Base-by-base conservation (phyloP, 2,329 filamentous ascomycete species). In the Trichoderma sp. region DNA sequence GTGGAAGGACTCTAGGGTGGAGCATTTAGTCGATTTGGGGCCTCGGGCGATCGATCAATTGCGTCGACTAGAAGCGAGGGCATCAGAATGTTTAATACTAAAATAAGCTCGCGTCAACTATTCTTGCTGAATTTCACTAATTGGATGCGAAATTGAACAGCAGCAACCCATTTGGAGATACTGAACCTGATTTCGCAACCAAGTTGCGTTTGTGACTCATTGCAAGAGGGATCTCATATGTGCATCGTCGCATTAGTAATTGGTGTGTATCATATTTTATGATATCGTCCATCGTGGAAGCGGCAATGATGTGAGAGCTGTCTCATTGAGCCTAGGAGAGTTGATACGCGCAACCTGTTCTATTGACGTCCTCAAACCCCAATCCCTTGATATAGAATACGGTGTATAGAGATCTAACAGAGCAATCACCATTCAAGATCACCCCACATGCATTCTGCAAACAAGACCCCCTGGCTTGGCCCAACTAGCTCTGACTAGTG, bases 301-400 rank as follows among this genome's bases (percentile, higher is more conserved):
- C 36, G 5, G 1, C 15, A 6, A 18, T 43, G 7, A 18, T n/a
- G 39, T n/a, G 15, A 1, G 15, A n/a, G 1, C 6, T 2, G 7
- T 43, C 18, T 43, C 14, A n/a, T 0, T 43, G 39, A 43, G 3
- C 6, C 39, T 43, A n/a, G 3, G 39, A 8, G 7, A 43, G 2
- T 2, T 7, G 39, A 43, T n/a, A 3, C 1, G 6, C 3, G 39
- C 15, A 43, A 9, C 0, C 6, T 43, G 7, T 0, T n/a, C 15
- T 43, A n/a, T 43, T n/a, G 39, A 47, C 39, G 1, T n/a, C 15
- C 6, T n/a, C 7, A 4, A 43, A 1, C 1, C 14, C 36, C 36
- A 39, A 39, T 18, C 15, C 3, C 15, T 39, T 6, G 36, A 39
- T 39, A 39, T 39, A 39, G 15, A 39, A 8, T 18, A 18, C 7